Evolutionary conservation across 2,329 filamentous ascomycete species (phyloP), one percentile per base, ranked within the genome.

Genomic region (Trichoderma koningiopsis): DNA sequence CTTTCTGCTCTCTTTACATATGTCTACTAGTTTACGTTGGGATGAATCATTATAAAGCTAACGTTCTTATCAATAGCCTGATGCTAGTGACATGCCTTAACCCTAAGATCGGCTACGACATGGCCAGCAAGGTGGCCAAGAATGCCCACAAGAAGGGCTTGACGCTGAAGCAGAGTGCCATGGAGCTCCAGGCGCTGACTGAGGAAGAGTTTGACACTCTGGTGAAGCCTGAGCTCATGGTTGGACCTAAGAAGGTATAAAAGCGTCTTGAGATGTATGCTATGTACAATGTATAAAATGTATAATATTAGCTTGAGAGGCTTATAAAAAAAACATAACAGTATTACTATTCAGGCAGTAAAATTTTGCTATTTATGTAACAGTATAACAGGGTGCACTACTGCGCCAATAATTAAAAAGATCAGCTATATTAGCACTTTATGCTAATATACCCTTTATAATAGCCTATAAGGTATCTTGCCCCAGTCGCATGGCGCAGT

Each of bases 71-170:
- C 33, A 33, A 29, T 19, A 97, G 93, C 78, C 87, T 99, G 76
- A 99, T 99, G 96, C 88, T 98, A 74, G 96, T 98, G 43, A 99
- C 96, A 73, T 97, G 95, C 86, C 87, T 98, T 72, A 97, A 97
- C 87, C 94, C 94, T 75, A 93, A 97, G 82, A 97, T 98, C 79
- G 95, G 94, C 71, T 97, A 97, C 82, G 94, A 97, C 80, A 96
- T 96, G 92, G 94, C 94, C 64, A 94, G 91, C 82, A 97, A 97
- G 86, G 94, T 97, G 29, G 94, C 94, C 77, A 97, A 97, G 90
- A 96, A 99, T 79, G 96, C 96, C 19, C 96, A 99, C 86, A 97
- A 97, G 89, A 98, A 98, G 89, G 94, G 94, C 40, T 83, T 95
- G 63, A 97, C 94, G 29, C 88, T 99, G 70, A 97, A 97, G 87